Percentiles rank a stretch among this genome's conserved stretches.
These are phyloP conservation scores for Musa itinerans DNA, from an alignment of 176 grass and related monocot genomes.

Conservation along the genomic window DNA sequence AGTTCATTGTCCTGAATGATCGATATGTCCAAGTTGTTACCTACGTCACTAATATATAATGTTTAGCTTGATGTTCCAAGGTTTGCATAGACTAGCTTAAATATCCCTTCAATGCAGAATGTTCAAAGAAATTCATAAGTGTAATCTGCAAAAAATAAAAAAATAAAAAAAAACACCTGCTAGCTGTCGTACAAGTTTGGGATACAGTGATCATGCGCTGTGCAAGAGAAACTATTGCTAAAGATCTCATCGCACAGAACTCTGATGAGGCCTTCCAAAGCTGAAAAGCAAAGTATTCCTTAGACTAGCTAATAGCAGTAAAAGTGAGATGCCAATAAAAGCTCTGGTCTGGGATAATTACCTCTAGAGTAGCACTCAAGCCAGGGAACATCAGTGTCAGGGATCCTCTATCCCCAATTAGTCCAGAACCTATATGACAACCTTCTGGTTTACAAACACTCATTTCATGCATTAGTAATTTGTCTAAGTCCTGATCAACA, in stretches of 20 bases:
- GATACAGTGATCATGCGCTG: slow-evolving; percentile 88
- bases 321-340: neutral
- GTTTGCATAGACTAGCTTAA: neutral
- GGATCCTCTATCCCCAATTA: slow-evolving; percentile 73
- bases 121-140: neutral
- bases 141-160: neutral
- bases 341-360: slow-evolving; percentile 27
- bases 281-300: slow-evolving; percentile 34
- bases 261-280: slow-evolving; percentile 86
- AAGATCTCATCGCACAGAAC: slow-evolving; percentile 93
- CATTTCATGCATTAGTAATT: slow-evolving; percentile 83
- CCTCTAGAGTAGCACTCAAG: slow-evolving; percentile 70
- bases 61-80: neutral
- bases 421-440: slow-evolving; percentile 65
- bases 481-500: slow-evolving; percentile 76
- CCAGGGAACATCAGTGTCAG: slow-evolving; percentile 87
- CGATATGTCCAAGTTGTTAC: neutral
- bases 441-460: slow-evolving; percentile 90
- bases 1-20: neutral
- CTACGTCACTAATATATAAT: neutral
- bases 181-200: slow-evolving; percentile 72
- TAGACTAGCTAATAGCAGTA: neutral
- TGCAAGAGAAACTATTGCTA: slow-evolving; percentile 83
- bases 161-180: slow-evolving; percentile 43
- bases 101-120: neutral